Percentiles rank a stretch among this genome's conserved stretches.
These are phyloP conservation scores for Colletotrichum higginsianum DNA, from an alignment of 2,329 filamentous ascomycete genomes.

Conservation along the genomic window DNA sequence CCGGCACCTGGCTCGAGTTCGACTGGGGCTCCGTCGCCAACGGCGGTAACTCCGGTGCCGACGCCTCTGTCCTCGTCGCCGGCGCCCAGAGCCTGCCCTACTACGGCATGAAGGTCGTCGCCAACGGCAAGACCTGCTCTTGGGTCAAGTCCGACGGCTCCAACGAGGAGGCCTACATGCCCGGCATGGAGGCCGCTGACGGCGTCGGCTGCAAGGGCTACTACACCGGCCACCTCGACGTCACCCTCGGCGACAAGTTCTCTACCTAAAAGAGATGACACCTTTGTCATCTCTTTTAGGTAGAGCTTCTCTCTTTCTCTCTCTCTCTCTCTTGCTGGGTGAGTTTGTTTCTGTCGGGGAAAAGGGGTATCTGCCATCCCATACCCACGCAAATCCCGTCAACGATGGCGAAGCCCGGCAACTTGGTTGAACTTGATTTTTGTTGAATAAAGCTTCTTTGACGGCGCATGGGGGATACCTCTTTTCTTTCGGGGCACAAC, in stretches of 20 bases:
- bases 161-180: slow-evolving; percentile 55
- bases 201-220: slow-evolving; percentile 59
- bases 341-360: slow-evolving; percentile 32
- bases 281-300: background rate
- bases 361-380: background rate
- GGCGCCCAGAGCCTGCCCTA: slow-evolving; percentile 50
- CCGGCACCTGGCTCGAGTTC: slow-evolving; percentile 65
- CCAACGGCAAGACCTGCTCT: slow-evolving; percentile 59
- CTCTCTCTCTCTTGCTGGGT: background rate
- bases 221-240: slow-evolving; percentile 47
- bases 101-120: slow-evolving; percentile 56
- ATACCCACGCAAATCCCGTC: background rate
- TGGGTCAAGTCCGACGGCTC: slow-evolving; percentile 54
- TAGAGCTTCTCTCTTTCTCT: background rate
- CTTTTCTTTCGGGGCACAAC: slow-evolving; percentile 15
- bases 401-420: slow-evolving; percentile 34
- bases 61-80: slow-evolving; percentile 65
- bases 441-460: slow-evolving; percentile 22
- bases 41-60: slow-evolving; percentile 64
- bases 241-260: slow-evolving; percentile 52
- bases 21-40: slow-evolving; percentile 64
- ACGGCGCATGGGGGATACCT: slow-evolving; percentile 39
- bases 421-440: background rate
- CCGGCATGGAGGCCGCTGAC: slow-evolving; percentile 54
- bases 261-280: background rate